Conservation (phyloP, 2,329 filamentous ascomycete species). For the Chaetomium globosum region DNA sequence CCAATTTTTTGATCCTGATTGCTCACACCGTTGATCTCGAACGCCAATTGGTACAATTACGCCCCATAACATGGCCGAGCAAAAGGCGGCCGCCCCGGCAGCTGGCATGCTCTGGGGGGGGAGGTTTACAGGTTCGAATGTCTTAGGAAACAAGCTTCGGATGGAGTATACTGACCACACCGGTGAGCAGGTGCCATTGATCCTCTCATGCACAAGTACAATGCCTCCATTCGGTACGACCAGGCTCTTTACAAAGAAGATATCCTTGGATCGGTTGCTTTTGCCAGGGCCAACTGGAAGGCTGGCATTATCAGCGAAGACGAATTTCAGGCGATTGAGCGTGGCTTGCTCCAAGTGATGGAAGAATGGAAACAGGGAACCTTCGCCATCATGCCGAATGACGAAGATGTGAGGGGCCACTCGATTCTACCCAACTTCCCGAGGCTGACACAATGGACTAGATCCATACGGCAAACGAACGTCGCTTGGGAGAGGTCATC, state of each 20-base stretch:
- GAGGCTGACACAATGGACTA: conserved; percentile 2
- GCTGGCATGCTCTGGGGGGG: conserved; percentile 5
- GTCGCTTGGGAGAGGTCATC: conserved; percentile 1
- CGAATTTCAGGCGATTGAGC: background rate
- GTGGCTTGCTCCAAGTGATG: background rate
- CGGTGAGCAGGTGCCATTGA: background rate
- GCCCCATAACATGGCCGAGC: background rate
- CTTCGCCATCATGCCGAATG: background rate
- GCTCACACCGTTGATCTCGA: background rate
- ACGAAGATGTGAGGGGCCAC: conserved; percentile 5
- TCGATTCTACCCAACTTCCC: background rate
- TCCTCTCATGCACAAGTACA: background rate
- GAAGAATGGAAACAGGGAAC: conserved; percentile 3
- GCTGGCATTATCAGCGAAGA: background rate
- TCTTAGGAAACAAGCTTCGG: conserved; percentile 5
- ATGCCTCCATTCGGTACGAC: background rate
- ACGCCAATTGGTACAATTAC: background rate
- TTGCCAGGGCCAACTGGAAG: background rate
- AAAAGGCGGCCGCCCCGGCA: conserved; percentile 5
- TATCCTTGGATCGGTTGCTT: background rate
- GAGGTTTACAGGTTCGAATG: conserved; percentile 1
- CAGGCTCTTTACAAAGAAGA: conserved; percentile 1
- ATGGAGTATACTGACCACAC: background rate
- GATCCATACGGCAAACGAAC: conserved; percentile 7
- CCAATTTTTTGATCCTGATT: background rate